These are phyloP conservation scores for Irpex sp. DNA, from an alignment of 1,284 basidiomycete genomes.

Conservation along the genomic window DNA sequence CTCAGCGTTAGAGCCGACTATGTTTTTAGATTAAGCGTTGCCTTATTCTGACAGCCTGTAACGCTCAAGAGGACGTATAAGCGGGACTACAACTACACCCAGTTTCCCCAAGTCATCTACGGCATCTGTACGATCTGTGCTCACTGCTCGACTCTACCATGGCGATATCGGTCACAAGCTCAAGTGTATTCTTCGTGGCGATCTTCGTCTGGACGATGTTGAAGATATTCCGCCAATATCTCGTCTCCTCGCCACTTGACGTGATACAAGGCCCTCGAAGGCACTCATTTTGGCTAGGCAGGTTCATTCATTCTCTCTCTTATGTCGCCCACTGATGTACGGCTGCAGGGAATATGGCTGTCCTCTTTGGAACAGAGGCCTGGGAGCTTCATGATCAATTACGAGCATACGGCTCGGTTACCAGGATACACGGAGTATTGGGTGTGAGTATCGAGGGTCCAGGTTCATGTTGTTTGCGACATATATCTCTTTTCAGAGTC, in stretches of 20 bases:
- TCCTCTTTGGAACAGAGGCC: neutral
- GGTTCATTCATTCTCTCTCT: neutral
- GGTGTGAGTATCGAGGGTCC: neutral
- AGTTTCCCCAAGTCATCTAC: no score
- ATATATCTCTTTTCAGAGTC: slow-evolving; percentile 2
- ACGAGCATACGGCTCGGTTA: neutral
- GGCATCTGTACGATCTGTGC: no score
- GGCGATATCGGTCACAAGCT: no score
- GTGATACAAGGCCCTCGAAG: neutral
- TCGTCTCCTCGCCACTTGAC: neutral
- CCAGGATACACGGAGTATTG: neutral
- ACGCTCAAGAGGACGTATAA: no score
- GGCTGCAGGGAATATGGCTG: neutral
- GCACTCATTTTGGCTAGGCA: neutral
- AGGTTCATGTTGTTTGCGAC: neutral
- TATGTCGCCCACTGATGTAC: neutral
- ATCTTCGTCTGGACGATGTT: neutral
- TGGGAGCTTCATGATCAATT: neutral
- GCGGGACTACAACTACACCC: no score
- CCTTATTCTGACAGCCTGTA: no score
- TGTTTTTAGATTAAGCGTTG: neutral
- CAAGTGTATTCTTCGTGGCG: neutral
- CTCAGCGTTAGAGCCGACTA: neutral
- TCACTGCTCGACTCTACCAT: no score
- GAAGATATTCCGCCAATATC: neutral